These are phyloP conservation scores for Collybiopsis luxurians DNA, from an alignment of 768 basidiomycete genomes.

Conservation along the genomic window DNA sequence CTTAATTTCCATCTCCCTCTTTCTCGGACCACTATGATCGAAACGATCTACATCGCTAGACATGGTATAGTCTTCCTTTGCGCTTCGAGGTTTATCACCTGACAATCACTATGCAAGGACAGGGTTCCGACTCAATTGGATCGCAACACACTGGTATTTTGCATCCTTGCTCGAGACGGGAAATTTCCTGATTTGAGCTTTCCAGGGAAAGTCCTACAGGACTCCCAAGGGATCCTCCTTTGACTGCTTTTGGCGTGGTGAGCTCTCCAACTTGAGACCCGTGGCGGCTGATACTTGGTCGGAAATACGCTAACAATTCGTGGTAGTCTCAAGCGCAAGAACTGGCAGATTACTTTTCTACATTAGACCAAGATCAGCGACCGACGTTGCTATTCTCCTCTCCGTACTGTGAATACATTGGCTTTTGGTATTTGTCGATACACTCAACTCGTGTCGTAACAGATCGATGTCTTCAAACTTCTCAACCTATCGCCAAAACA, in stretches of 20 bases:
- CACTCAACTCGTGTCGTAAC: slow-evolving; percentile 1
- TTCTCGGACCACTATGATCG: slow-evolving; percentile 25
- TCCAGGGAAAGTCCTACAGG: slow-evolving; percentile 40
- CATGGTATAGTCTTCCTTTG: slow-evolving; percentile 28
- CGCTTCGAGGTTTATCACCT: neutral
- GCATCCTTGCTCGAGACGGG: neutral
- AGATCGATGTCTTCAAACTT: slow-evolving; percentile 90
- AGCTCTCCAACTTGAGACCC: neutral
- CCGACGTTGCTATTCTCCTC: slow-evolving; percentile 47
- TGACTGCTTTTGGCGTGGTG: slow-evolving; percentile 49
- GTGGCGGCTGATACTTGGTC: too few species aligned
- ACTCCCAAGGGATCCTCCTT: slow-evolving; percentile 48
- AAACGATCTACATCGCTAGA: slow-evolving; percentile 39
- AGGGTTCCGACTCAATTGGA: slow-evolving; percentile 56
- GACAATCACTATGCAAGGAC: slow-evolving; percentile 4
- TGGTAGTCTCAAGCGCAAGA: slow-evolving; percentile 48
- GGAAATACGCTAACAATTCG: neutral
- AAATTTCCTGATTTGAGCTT: neutral
- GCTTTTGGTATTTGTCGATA: neutral
- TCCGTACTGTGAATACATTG: slow-evolving; percentile 62
- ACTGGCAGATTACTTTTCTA: slow-evolving; percentile 41
- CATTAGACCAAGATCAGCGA: slow-evolving; percentile 40
- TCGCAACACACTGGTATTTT: slow-evolving; percentile 38
- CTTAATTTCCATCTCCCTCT: neutral
- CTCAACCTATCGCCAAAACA: slow-evolving; percentile 58